Percentiles rank a stretch among this genome's conserved stretches.
These are phyloP conservation scores for Crithidia thermophila DNA, from an alignment of 208 protist species.

Conservation along the genomic window DNA sequence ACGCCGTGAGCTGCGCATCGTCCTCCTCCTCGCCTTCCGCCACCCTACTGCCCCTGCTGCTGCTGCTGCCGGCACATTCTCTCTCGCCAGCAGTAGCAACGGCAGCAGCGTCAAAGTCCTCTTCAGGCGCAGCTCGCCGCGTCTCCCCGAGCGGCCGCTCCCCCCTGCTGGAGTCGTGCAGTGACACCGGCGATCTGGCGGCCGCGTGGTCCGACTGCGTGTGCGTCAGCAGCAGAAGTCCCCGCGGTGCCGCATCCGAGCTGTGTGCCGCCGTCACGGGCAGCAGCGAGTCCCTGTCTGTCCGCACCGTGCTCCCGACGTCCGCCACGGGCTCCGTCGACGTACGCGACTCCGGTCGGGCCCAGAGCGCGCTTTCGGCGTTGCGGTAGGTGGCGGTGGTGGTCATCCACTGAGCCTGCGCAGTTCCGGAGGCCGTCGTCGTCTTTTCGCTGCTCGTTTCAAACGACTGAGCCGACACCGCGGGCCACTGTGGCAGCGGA, in stretches of 20 bases:
- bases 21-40: neutral
- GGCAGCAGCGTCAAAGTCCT: no score
- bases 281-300: neutral
- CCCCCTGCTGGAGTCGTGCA: no score
- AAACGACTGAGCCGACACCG: neutral
- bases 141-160: no score
- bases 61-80: neutral
- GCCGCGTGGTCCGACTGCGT: no score
- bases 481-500: conserved; percentile 7
- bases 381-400: conserved; percentile 1
- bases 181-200: no score
- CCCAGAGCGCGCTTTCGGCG: neutral
- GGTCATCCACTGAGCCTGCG: neutral
- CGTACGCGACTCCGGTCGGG: neutral
- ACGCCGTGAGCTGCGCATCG: neutral
- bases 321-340: neutral
- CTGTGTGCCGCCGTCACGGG: no score
- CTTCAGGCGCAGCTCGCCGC: no score
- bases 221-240: no score
- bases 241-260: no score
- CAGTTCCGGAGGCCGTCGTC: neutral
- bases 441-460: neutral
- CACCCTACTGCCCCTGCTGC: neutral
- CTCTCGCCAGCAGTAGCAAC: no score
- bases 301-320: no score